phyloP scores from a whole-genome alignment of 805 yeast genomes.

The Starmerella potacharoeniae region DNA sequence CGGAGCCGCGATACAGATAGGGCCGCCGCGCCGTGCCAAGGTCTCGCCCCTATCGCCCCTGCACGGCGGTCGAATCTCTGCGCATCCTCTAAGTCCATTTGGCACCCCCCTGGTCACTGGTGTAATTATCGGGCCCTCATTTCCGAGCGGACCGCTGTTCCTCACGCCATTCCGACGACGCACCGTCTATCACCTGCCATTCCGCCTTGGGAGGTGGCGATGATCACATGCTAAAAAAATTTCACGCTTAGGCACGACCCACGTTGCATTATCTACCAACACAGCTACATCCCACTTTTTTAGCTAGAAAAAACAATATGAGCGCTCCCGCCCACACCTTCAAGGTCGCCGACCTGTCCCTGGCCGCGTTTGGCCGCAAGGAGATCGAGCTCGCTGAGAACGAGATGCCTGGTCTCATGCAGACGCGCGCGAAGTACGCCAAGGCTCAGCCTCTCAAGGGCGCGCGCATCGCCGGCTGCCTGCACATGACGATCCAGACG shows the following conservation, averaged over 20 bases:
- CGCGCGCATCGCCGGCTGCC: constrained; percentile 97
- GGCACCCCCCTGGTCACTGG: no score
- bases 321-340: constrained; percentile 61
- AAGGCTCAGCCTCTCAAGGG: constrained; percentile 90
- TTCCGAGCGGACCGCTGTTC: no score
- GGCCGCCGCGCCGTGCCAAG: no score
- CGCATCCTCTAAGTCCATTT: no score
- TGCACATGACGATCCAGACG: constrained; percentile 99
- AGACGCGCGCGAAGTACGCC: constrained; percentile 89
- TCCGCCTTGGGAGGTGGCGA: neutral
- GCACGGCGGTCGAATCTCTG: no score
- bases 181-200: no score
- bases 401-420: constrained; percentile 99
- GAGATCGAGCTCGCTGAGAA: constrained; percentile 98
- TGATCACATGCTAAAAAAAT: neutral
- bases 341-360: constrained; percentile 95
- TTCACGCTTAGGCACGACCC: neutral
- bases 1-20: no score
- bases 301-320: constrained; percentile 29
- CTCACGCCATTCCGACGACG: no score
- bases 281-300: neutral
- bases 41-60: no score
- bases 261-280: neutral
- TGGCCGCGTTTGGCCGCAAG: constrained; percentile 99
- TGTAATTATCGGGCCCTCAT: no score